phyloP scores from a whole-genome alignment of 2,329 filamentous ascomycete species.

The Colletotrichum truncatum region DNA sequence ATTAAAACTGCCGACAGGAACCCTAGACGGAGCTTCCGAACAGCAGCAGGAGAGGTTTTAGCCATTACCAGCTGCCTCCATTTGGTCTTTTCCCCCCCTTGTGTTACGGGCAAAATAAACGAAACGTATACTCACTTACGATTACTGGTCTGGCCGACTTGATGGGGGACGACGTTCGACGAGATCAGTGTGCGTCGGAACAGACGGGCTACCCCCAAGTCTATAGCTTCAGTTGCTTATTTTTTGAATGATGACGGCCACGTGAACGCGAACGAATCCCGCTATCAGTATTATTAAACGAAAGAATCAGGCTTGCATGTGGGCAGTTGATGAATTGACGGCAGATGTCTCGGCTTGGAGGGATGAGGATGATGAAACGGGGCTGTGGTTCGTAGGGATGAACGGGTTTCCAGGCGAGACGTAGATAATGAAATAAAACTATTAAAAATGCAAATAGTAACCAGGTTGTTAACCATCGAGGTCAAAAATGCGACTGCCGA shows the following conservation, averaged over 20 bases:
- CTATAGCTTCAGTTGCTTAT: conserved; percentile 3
- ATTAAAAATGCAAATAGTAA: background rate
- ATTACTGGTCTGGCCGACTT: background rate
- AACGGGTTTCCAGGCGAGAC: conserved; percentile 4
- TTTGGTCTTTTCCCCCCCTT: background rate
- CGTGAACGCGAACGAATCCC: background rate
- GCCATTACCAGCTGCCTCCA: background rate
- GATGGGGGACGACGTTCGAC: background rate
- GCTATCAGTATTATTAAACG: background rate
- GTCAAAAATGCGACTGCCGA: too few relatives aligned
- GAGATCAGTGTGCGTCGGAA: background rate
- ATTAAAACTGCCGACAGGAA: background rate
- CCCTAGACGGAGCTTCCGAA: background rate
- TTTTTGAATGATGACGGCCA: conserved; percentile 13
- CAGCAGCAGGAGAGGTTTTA: background rate
- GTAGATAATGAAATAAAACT: conserved; percentile 7
- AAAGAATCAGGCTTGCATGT: conserved; percentile 1
- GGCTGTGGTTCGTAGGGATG: too few relatives aligned
- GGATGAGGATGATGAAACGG: background rate
- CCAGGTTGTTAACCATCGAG: too few relatives aligned
- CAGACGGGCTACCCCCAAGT: background rate
- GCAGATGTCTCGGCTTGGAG: background rate
- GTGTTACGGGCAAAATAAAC: background rate
- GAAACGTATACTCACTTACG: background rate
- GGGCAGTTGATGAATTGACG: conserved; percentile 3